Base-by-base conservation (phyloP, 73 alveolate species). In the Durusdinium trenchii region DNA sequence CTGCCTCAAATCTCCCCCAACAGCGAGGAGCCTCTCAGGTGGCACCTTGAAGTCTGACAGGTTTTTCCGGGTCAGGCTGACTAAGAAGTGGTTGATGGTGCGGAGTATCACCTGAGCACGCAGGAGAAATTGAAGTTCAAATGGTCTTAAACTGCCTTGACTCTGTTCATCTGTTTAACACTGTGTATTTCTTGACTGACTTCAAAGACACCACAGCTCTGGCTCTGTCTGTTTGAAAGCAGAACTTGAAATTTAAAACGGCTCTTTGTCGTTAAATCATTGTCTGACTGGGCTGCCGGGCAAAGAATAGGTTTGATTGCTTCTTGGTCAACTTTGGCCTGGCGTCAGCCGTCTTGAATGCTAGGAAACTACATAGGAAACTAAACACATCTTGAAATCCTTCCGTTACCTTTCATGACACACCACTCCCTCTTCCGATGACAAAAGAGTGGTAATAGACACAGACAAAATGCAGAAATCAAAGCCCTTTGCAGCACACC, bases 301-400 rank as follows among this genome's bases (percentile, higher is more conserved):
- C 95, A 61, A 86, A 86, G 46, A 86, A 86, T 28, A 86, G 46
- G 95, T 61, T 86, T 82, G 84, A 40, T 86, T 86, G 83, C 51
- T 54, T 86, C 47, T 38, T 42, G 57, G 85, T 86, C 26, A 86
- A n/a, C 95, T 32, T 1, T 42, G 95, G 95, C 95, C 95, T 86
- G 62, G 26, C 43, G 32, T 45, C 32, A 12, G 0, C 26, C 35
- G 46, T 23, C 26, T 26, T 57, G 71, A 14, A 26, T 16, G 35
- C 14, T 26, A 14, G 71, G 35, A 57, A 14, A 57, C 14, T 16
- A 57, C 35, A 57, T 16, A 16, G 71, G 14, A 14, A 26, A 57
- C 14, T 26, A 14, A 14, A 14, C 35, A 16, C n/a, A n/a, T n/a
- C n/a, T n/a, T n/a, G n/a, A n/a, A n/a, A n/a, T n/a, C n/a, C n/a